Evolutionary conservation across 2,329 filamentous ascomycete genomes (phyloP), one percentile per base, ranked within the genome.

Genomic region (Ilyonectria mors-panacis): DNA sequence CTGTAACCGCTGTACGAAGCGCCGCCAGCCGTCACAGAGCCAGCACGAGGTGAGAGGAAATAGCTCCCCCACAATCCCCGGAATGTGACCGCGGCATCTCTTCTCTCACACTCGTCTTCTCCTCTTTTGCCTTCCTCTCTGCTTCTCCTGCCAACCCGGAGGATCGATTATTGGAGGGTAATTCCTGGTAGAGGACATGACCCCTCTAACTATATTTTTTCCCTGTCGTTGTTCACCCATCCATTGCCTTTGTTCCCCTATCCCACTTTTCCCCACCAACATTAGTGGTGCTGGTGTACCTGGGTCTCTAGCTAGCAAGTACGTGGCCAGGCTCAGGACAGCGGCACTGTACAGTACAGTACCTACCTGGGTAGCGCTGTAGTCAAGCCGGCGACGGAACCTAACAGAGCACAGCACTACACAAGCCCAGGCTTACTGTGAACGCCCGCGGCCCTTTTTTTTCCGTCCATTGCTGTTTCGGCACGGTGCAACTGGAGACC

Each of bases 401-500:
- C 21, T 28, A 50, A 28, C 26, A 17, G 26, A 61, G 59, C 59
- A 55, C 48, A 61, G 53, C 10, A n/a, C 13, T 6, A n/a, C 19
- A 44, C 13, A 30, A n/a, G 53, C 47, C 30, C 28, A 30, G 47
- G 39, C 42, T 54, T 53, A 55, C 48, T 30, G 26, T 26, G 26
- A 53, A 35, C 33, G 9, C 33, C 48, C 50, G 50, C 50, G 50
- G 50, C 50, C 48, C 58, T 63, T 59, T 67, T 58, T 59, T 53
- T 55, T 30, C 28, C 28, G 28, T 30, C 53, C 50, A 44, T 48
- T 59, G 51, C 48, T 59, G 63, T 68, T 64, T 61, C 53, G 61
- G 57, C 67, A 72, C 70, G 71, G 70, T 69, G 72, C 72, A 66
- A 53, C 50, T 53, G 50, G 42, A 59, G 53, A 48, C 42, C 58